Evolutionary conservation across 768 basidiomycete species (phyloP), one percentile per base, ranked within the genome.

Genomic region (Leccinellum rugosiceps): DNA sequence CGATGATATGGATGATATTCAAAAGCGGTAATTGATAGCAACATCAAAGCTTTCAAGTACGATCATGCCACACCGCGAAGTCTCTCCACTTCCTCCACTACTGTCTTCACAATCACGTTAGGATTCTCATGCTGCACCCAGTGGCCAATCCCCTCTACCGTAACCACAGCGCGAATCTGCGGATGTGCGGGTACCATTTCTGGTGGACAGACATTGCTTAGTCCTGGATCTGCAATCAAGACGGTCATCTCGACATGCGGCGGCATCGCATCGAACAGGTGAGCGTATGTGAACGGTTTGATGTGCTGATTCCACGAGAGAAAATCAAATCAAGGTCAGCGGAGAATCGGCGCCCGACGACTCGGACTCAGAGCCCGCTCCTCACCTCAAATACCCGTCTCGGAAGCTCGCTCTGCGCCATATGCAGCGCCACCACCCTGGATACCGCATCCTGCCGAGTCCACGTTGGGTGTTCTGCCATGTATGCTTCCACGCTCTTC

Each of bases 61-160:
- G 17, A 17, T 34, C 14, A 15, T 9, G 5, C 15, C 26, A 17
- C 21, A 6, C 7, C 3, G 11, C 45, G 1, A 19, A 63, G 41
- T 14, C 55, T 64, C 26, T 60, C 55, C 15, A 63, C 61, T 19
- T 55, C 54, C 3, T 52, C 52, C 38, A 57, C 34, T 4, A 28
- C 48, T 17, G 50, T 53, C 11, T 32, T 53, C 28, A 65, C 55
- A 10, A 59, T 57, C 44, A 31, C 52, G 0, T 49, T 35, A 0
- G 58, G 57, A 28, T 58, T 10, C 3, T 62, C 60, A 49, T 59
- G 50, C 31, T 64, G 63, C 41, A 67, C 53, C 56, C 58, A 64
- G 45, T 64, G 65, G 35, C 57, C 14, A 31, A 57, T 57, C 21
- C 54, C 62, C n/a, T 48, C 35, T 2, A 64, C 52, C 28, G 17